These are phyloP conservation scores for Biscutella auriculata DNA, from an alignment of 441 rosid species.

Conservation along the genomic window DNA sequence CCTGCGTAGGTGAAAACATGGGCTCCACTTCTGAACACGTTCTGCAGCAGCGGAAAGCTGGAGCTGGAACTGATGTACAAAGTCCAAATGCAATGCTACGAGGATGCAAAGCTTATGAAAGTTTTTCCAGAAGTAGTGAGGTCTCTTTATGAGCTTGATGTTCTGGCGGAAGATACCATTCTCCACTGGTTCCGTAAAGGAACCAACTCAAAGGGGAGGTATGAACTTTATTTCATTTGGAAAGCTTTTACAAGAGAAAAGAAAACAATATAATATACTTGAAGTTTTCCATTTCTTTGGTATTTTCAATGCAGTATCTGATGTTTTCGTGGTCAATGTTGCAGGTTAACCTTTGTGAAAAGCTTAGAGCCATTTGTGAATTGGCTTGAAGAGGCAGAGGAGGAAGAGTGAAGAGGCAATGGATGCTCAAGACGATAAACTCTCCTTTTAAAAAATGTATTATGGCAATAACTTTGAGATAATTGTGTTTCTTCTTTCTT, in stretches of 20 bases:
- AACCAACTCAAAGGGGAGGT: constrained; percentile 89
- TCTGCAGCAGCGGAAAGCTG: constrained; percentile 78
- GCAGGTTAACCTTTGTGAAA: constrained; percentile 87
- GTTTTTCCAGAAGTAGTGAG: constrained; percentile 86
- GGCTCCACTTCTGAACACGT: constrained; percentile 62
- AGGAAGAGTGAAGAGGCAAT: constrained; percentile 50
- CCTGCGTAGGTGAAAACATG: constrained; percentile 70
- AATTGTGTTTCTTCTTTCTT: neutral
- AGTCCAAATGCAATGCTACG: constrained; percentile 95
- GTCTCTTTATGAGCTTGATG: constrained; percentile 80
- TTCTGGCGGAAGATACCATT: constrained; percentile 92
- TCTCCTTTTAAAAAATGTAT: neutral
- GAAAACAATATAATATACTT: too few relatives aligned
- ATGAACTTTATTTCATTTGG: too few relatives aligned
- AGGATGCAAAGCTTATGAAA: constrained; percentile 95
- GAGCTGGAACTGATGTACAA: constrained; percentile 92
- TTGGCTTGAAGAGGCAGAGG: constrained; percentile 98
- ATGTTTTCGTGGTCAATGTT: neutral
- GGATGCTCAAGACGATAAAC: neutral
- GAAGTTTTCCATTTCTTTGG: constrained; percentile 54
- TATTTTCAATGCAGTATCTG: constrained; percentile 30
- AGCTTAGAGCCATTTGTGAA: constrained; percentile 83
- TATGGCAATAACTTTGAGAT: neutral
- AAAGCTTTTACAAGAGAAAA: too few relatives aligned
- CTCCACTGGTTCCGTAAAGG: constrained; percentile 88